A percentile compares a stretch with the other conserved stretches of the same genome.
These are phyloP conservation scores for Periglandula ipomoeae DNA, from an alignment of 2,329 filamentous ascomycete genomes.

Conservation along the genomic window DNA sequence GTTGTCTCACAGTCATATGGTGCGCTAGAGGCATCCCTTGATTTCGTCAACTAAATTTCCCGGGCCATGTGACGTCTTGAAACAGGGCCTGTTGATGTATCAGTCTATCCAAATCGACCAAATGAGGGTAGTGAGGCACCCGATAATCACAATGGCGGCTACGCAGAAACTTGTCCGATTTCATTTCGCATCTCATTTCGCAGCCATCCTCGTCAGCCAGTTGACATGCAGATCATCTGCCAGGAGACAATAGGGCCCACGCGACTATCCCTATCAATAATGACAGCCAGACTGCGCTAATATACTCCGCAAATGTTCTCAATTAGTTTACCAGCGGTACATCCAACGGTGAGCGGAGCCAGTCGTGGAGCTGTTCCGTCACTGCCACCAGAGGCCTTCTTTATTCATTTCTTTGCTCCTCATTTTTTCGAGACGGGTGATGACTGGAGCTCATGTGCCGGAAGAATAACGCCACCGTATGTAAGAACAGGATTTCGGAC, in stretches of 20 bases:
- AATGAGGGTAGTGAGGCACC: not conserved
- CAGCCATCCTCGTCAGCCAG: constrained; percentile 3
- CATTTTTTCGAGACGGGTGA: not conserved
- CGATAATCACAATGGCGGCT: not conserved
- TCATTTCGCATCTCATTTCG: constrained; percentile 13
- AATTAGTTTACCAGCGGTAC: not conserved
- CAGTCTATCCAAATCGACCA: not conserved
- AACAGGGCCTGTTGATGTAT: not conserved
- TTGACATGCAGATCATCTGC: constrained; percentile 9
- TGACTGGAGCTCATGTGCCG: not conserved
- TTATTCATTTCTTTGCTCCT: not conserved
- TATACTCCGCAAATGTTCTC: not conserved
- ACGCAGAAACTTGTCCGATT: constrained; percentile 1
- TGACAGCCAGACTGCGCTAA: not conserved
- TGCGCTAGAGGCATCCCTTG: not conserved
- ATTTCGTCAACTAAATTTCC: not conserved
- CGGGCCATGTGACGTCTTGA: constrained; percentile 3
- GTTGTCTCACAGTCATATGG: not conserved
- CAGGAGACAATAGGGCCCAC: not conserved
- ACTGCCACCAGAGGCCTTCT: not conserved
- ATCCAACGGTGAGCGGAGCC: constrained; percentile 2
- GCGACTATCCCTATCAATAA: not conserved
- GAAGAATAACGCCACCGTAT: not conserved
- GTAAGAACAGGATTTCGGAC: not conserved
- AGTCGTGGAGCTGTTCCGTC: not conserved